Evolutionary conservation across 2,329 filamentous ascomycete genomes (phyloP), one percentile per base, ranked within the genome.

Genomic region (Cytospora leucostoma): DNA sequence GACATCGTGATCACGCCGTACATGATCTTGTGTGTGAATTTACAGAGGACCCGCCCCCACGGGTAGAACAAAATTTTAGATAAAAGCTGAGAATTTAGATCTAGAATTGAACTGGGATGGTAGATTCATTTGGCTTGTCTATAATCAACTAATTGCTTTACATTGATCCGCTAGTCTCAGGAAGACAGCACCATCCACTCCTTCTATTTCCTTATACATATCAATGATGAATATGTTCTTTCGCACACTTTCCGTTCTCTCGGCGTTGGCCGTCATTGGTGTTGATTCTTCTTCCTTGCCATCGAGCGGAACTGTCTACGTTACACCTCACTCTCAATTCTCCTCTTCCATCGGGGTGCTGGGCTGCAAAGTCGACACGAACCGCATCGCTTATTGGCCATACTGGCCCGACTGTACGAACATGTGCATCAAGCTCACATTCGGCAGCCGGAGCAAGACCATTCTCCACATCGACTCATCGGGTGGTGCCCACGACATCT

Each of bases 381-480:
- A 87, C 77, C 83, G 83, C 50, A 79, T 87, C 47, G 84, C 84
- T 66, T 87, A 87, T 79, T 87, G 83, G 82, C 85, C 85, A 7
- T 70, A 70, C 32, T 71, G 76, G 5, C 76, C 84, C 55, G 77
- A 78, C 75, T 87, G 84, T 77, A 75, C 80, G 75, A 78, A 82
- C 71, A 78, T 87, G 68, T 87, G 84, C 74, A 76, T 86, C 69
- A 80, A 81, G 72, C 75, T 87, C 65, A 78, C 75, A 62, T 75
- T 82, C 71, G 55, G 62, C 34, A 75, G 72, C 51, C 81, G 82
- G 65, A 77, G 74, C 47, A 72, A 88, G 62, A 79, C 85, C 68
- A 82, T 92, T 60, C 79, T 87, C 65, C 80, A 80, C 71, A 75
- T 87, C 66, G 85, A 87, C 76, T 73, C 76, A 58, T 86, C 84